Conservation (phyloP, 352 stramenopile genomes). For the Globisporangium orthogonon region DNA sequence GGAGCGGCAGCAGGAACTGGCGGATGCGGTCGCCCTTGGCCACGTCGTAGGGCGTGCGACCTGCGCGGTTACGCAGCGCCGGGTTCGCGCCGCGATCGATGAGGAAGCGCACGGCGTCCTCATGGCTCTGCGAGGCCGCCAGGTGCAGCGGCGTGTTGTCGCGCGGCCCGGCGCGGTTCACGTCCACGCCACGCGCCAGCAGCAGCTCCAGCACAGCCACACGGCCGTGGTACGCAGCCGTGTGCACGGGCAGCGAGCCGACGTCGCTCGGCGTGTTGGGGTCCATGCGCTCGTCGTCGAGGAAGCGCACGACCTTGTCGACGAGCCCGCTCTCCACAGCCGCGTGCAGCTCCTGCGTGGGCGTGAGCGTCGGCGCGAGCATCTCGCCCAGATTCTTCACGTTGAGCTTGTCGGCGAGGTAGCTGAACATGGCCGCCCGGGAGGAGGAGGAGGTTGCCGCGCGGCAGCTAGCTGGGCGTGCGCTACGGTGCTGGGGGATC, state of each 20-base stretch:
- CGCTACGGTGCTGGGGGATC: not conserved
- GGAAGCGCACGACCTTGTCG: slow-evolving; percentile 63
- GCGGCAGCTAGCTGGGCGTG: too few species aligned
- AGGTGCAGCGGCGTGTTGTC: slow-evolving; percentile 67
- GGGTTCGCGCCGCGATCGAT: slow-evolving; percentile 69
- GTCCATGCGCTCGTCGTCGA: slow-evolving; percentile 69
- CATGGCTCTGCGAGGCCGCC: slow-evolving; percentile 47
- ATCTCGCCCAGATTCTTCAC: slow-evolving; percentile 87
- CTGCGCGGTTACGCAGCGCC: slow-evolving; percentile 70
- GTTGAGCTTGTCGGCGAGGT: slow-evolving; percentile 86
- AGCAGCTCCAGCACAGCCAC: slow-evolving; percentile 71
- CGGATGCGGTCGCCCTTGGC: slow-evolving; percentile 81
- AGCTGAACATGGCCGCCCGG: slow-evolving; percentile 69
- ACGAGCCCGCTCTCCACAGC: slow-evolving; percentile 68
- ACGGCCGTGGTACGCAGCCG: slow-evolving; percentile 75
- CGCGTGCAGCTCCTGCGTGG: slow-evolving; percentile 80
- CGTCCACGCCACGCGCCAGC: slow-evolving; percentile 57
- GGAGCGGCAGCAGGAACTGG: slow-evolving; percentile 80
- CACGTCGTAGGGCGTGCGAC: slow-evolving; percentile 77
- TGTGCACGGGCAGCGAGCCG: slow-evolving; percentile 82
- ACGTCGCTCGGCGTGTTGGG: slow-evolving; percentile 62
- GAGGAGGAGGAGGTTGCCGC: too few species aligned
- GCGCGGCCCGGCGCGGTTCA: slow-evolving; percentile 54
- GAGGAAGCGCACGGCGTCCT: slow-evolving; percentile 66
- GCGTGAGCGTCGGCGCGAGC: slow-evolving; percentile 78